Conservation (phyloP, 1,284 basidiomycete species). For the Agroathelia rolfsii region DNA sequence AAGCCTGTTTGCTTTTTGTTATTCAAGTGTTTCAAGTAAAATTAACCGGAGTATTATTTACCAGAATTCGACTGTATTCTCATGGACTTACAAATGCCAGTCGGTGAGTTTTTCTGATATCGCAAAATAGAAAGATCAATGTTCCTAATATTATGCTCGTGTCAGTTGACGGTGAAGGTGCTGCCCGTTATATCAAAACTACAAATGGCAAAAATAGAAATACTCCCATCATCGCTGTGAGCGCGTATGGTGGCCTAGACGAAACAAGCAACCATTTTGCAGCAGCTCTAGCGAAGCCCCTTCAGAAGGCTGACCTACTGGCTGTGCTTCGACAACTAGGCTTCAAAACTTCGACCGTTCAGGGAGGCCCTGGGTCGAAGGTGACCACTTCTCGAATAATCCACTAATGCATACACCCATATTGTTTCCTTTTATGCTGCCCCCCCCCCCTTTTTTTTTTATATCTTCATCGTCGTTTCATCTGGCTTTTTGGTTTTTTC, state of each 20-base stretch:
- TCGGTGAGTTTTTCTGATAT: slow-evolving; percentile 43
- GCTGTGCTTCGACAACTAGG: slow-evolving; percentile 76
- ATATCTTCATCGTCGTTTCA: slow-evolving; percentile 19
- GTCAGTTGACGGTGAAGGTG: slow-evolving; percentile 83
- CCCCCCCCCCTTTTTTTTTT: slow-evolving; percentile 19
- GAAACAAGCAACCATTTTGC: slow-evolving; percentile 75
- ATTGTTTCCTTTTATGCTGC: slow-evolving; percentile 16
- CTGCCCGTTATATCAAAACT: slow-evolving; percentile 87
- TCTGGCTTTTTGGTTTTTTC: slow-evolving; percentile 23
- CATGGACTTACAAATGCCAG: slow-evolving; percentile 87
- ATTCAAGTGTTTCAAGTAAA: slow-evolving; percentile 4
- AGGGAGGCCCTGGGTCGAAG: slow-evolving; percentile 39
- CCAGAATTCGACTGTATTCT: slow-evolving; percentile 82
- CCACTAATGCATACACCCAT: slow-evolving; percentile 16
- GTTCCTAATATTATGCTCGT: slow-evolving; percentile 14
- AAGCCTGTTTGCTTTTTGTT: slow-evolving; percentile 27
- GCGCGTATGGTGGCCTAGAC: slow-evolving; percentile 69
- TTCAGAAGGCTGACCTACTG: slow-evolving; percentile 79
- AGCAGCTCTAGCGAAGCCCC: slow-evolving; percentile 78
- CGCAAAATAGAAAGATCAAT: too few species aligned
- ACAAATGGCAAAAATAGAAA: slow-evolving; percentile 87
- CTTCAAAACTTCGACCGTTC: slow-evolving; percentile 78
- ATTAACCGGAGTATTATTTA: slow-evolving; percentile 13
- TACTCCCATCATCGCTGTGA: slow-evolving; percentile 89
- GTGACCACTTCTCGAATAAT: slow-evolving; percentile 32